These are phyloP conservation scores for Atractiella rhizophila DNA, from an alignment of 768 basidiomycete species.

Conservation along the genomic window DNA sequence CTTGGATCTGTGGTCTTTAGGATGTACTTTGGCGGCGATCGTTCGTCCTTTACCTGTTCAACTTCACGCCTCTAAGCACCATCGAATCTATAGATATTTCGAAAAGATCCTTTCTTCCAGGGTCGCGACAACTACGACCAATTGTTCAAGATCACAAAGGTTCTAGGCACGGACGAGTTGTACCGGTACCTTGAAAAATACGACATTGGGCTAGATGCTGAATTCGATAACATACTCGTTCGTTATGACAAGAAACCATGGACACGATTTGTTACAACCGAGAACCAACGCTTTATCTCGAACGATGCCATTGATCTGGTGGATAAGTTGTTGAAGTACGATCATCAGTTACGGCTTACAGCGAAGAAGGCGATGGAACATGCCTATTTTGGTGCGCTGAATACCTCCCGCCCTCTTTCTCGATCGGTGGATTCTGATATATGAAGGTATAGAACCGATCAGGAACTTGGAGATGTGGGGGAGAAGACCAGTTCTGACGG, in stretches of 20 bases:
- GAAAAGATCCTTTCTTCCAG: conserved; percentile 14
- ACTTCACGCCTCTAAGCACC: too few relatives aligned
- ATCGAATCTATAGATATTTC: too few relatives aligned
- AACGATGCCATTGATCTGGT: not conserved
- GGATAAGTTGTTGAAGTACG: not conserved
- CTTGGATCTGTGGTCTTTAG: conserved; percentile 13
- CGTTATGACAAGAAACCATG: not conserved
- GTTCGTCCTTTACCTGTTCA: not conserved
- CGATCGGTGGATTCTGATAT: too few relatives aligned
- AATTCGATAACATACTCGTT: not conserved
- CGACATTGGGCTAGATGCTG: not conserved
- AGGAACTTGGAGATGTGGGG: too few relatives aligned
- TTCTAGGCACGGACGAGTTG: conserved; percentile 13
- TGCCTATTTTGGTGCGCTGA: not conserved
- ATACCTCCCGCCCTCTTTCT: too few relatives aligned
- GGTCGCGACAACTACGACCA: conserved; percentile 13
- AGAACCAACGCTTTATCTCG: not conserved
- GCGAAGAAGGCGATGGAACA: not conserved
- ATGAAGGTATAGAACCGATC: too few relatives aligned
- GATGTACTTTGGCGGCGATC: conserved; percentile 13
- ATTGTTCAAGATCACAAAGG: conserved; percentile 13
- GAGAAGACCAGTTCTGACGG: too few relatives aligned
- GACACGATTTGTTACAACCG: not conserved
- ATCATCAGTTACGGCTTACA: not conserved
- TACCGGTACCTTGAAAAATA: conserved; percentile 18